phyloP scores from a whole-genome alignment of 208 protist genomes.

The Spironucleus salmonicida region DNA sequence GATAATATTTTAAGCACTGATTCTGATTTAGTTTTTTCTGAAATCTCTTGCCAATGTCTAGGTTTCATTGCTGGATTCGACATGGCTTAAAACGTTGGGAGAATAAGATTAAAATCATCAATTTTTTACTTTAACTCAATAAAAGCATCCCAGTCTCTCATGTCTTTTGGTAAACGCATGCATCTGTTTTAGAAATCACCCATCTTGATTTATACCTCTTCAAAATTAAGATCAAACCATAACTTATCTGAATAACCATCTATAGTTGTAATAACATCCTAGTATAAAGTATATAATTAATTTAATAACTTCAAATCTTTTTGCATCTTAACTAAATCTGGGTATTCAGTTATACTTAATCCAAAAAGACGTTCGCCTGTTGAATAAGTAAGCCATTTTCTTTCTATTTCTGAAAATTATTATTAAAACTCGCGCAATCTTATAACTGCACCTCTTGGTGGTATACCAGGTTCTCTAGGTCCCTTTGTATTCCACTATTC shows the following conservation, averaged over 20 bases:
- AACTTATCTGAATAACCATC: conserved; percentile 71
- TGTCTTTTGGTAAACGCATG: conserved; percentile 64
- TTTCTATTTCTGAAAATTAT: conserved; percentile 74
- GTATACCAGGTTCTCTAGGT: conserved; percentile 74
- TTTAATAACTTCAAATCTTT: conserved; percentile 73
- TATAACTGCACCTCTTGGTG: conserved; percentile 72
- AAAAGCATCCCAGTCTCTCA: conserved; percentile 74
- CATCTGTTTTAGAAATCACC: conserved; percentile 63
- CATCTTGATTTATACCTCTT: conserved; percentile 68
- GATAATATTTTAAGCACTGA: not conserved
- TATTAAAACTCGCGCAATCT: conserved; percentile 74
- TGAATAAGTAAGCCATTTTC: conserved; percentile 68
- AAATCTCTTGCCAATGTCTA: conserved; percentile 75
- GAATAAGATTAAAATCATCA: conserved; percentile 73
- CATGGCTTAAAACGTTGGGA: conserved; percentile 70
- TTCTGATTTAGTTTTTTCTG: conserved; percentile 37
- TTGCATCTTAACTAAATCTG: conserved; percentile 67
- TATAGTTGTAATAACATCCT: conserved; percentile 71
- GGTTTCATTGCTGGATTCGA: conserved; percentile 67
- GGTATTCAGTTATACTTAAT: conserved; percentile 69
- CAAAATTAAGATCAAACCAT: conserved; percentile 73
- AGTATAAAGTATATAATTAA: conserved; percentile 75
- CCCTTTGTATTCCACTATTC: conserved; percentile 79
- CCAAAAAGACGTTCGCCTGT: conserved; percentile 80
- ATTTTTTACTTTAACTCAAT: conserved; percentile 75